phyloP scores from a whole-genome alignment of 805 yeast species.

The Teunomyces tritomae region DNA sequence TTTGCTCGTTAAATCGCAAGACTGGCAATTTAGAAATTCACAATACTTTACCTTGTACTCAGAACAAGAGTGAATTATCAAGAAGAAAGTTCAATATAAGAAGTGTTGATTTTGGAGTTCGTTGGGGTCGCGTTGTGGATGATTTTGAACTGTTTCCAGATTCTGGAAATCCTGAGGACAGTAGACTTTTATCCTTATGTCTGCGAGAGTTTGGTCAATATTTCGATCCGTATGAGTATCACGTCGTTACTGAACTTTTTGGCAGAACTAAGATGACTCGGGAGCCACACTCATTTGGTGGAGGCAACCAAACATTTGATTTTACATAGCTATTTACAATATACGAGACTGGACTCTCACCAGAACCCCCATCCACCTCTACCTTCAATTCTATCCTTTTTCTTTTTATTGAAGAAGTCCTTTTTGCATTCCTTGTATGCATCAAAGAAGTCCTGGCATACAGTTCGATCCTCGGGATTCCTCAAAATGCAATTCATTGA shows the following conservation, averaged over 20 bases:
- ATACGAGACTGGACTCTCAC: conserved; percentile 13
- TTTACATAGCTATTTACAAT: conserved; percentile 3
- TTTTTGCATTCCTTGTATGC: conserved; percentile 92
- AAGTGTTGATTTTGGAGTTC: conserved; percentile 4
- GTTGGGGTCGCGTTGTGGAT: conserved; percentile 1
- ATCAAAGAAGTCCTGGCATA: conserved; percentile 78
- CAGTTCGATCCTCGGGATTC: conserved; percentile 61
- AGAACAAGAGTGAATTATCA: conserved; percentile 13
- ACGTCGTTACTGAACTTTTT: conserved; percentile 1
- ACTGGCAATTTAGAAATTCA: conserved; percentile 33
- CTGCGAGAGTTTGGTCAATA: conserved; percentile 4
- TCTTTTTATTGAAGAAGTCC: conserved; percentile 37
- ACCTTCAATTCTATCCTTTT: conserved; percentile 35
- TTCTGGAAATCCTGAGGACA: neutral
- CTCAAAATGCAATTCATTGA: conserved; percentile 79
- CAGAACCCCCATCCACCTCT: conserved; percentile 45
- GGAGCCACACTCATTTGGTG: neutral
- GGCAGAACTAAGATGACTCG: neutral
- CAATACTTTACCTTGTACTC: conserved; percentile 28
- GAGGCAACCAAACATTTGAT: conserved; percentile 4
- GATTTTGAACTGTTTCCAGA: conserved; percentile 3
- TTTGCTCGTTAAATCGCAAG: conserved; percentile 38
- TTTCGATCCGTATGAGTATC: conserved; percentile 1
- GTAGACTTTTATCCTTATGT: conserved; percentile 1
- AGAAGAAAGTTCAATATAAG: conserved; percentile 4